Evolutionary conservation across 139 green algal species (phyloP).

Genomic region (Picochlorum sp.): DNA sequence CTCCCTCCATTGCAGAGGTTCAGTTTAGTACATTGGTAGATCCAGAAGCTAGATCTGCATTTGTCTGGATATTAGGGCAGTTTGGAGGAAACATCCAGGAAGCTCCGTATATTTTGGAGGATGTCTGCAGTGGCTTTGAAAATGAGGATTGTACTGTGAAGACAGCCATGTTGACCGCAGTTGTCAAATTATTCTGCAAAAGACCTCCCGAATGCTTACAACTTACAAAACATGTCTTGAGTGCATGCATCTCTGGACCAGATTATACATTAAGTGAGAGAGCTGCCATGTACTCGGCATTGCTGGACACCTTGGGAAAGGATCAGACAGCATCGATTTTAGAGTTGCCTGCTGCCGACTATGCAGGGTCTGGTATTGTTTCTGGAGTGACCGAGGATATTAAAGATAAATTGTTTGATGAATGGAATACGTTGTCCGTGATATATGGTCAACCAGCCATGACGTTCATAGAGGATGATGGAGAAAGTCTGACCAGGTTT

Average conservation of each 20-base stretch:
- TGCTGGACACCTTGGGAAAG: conserved; percentile 6
- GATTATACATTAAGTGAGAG: conserved; percentile 81
- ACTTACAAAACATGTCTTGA: conserved; percentile 49
- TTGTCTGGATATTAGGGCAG: conserved; percentile 89
- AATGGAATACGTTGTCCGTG: conserved; percentile 89
- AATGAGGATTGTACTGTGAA: conserved; percentile 47
- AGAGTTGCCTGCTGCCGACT: conserved; percentile 3
- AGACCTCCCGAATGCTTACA: conserved; percentile 67
- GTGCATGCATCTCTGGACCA: conserved; percentile 47
- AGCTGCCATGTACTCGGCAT: conserved; percentile 79
- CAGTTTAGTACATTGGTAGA: conserved; percentile 35
- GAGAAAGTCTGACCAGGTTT: neutral
- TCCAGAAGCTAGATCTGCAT: conserved; percentile 63
- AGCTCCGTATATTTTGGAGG: conserved; percentile 86
- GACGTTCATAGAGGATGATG: conserved; percentile 36
- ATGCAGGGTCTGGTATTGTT: conserved; percentile 27
- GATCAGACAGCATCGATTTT: conserved; percentile 46
- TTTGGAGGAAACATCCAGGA: conserved; percentile 68
- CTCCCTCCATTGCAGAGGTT: conserved; percentile 34
- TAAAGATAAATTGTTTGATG: conserved; percentile 77
- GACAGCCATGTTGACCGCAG: conserved; percentile 72
- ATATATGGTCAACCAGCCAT: conserved; percentile 54
- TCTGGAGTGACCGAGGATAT: conserved; percentile 52
- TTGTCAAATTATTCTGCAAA: conserved; percentile 84
- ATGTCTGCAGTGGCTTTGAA: conserved; percentile 44